phyloP scores from a whole-genome alignment of 164 flowering plant genomes.

The Kingdonia uniflora region DNA sequence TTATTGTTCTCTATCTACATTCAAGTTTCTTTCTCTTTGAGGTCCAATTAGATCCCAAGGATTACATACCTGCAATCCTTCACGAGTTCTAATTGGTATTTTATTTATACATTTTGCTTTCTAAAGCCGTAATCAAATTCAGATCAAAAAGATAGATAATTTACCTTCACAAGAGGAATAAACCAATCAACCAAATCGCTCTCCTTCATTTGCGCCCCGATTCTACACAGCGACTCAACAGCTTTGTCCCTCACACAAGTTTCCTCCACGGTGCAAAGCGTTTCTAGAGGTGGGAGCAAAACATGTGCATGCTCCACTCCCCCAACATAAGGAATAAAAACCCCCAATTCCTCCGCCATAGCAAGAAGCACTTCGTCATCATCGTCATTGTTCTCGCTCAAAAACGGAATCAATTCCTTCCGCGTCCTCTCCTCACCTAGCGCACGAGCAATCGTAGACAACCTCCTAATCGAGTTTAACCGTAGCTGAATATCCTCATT shows the following conservation, averaged over 20 bases:
- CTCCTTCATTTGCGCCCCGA: slow-evolving; percentile 92
- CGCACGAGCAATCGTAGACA: slow-evolving; percentile 92
- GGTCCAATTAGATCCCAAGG: no score
- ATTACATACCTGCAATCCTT: no score
- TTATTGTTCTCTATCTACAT: no score
- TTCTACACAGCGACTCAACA: slow-evolving; percentile 86
- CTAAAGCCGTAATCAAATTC: neutral
- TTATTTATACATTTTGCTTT: no score
- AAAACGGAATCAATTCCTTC: slow-evolving; percentile 86
- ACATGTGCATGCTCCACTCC: slow-evolving; percentile 88
- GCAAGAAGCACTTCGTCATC: slow-evolving; percentile 97
- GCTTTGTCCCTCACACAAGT: slow-evolving; percentile 96
- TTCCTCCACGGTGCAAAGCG: slow-evolving; percentile 88
- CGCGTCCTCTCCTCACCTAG: slow-evolving; percentile 91
- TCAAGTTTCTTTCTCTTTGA: no score
- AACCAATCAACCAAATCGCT: slow-evolving; percentile 76
- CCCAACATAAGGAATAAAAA: slow-evolving; percentile 90
- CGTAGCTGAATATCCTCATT: slow-evolving; percentile 94
- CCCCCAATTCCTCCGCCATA: slow-evolving; percentile 94
- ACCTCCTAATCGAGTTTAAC: slow-evolving; percentile 79
- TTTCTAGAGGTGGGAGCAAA: slow-evolving; percentile 77
- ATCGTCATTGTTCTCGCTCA: slow-evolving; percentile 94
- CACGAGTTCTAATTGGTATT: no score
- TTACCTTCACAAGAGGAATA: slow-evolving; percentile 84
- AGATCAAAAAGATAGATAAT: slow-evolving; percentile 6